Base-by-base conservation (phyloP, 163 green algal genomes). In the Scenedesmus sp. region DNA sequence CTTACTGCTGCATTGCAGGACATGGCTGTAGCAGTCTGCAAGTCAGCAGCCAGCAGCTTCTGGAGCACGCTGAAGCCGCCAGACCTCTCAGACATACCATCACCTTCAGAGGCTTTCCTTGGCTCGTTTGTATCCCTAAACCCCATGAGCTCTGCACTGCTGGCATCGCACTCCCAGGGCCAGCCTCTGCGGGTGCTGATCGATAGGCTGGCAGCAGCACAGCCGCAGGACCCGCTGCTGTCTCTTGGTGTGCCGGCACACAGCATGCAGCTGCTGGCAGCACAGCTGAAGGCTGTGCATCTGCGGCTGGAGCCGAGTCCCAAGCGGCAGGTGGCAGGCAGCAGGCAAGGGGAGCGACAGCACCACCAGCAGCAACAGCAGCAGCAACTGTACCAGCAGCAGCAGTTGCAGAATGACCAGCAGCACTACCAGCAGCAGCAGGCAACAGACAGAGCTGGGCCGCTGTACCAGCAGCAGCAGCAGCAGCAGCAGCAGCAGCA, bases 41-140 rank as follows among this genome's bases (percentile, higher is more conserved):
- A 52, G 16, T 34, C 74, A 79, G 26, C 13, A 55, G 20, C 87
- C 20, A 26, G 52, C 76, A 64, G 56, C 76, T 91, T 87, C 26
- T 91, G 87, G 87, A 26, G 23, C 20, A 9, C 7, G 7, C 12
- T 5, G 2, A 59, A 64, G 56, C 87, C 87, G 12, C 74, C 87
- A n/a, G 81, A 18, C 59, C 34, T 91, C 2, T 86, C 87, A 56
- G 87, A 91, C 76, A 52, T 91, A 6, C 87, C 87, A 5, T 87
- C 74, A 64, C 10, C 87, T 34, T 56, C 81, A n/a, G 87, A 91
- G 20, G 55, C 70, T 2, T 77, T 87, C 4, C 12, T 81, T 13
- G 67, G 60, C 76, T 57, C n/a, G 26, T 87, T 66, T 59, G 52
- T 16, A 56, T n/a, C 74, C 9, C 56, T 86, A 6, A 91, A 91